A percentile compares a stretch with the other conserved stretches of the same genome.
Conservation (phyloP, 495 filamentous ascomycete genomes). For the Jackrogersella multiformis region DNA sequence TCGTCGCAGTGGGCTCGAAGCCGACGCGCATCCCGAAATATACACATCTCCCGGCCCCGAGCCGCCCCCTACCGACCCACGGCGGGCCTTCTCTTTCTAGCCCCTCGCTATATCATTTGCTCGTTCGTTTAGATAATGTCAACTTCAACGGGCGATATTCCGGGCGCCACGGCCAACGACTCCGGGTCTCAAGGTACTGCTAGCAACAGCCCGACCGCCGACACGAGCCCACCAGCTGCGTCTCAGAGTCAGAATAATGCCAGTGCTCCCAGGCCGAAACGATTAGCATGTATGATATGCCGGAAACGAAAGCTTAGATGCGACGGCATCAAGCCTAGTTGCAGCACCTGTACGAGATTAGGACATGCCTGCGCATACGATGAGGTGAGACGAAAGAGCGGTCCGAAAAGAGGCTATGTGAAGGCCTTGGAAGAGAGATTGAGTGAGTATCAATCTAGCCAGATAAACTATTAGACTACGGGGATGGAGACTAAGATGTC, state of each 20-base stretch:
- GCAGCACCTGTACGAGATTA: conserved; percentile 88
- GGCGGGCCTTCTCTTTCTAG: neutral
- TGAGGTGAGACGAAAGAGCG: conserved; percentile 96
- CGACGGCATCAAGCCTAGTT: conserved; percentile 81
- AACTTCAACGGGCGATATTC: conserved; percentile 16
- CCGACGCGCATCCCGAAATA: conserved; percentile 30
- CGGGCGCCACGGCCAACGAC: conserved; percentile 35
- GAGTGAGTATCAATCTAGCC: conserved; percentile 64
- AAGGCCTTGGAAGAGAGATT: conserved; percentile 95
- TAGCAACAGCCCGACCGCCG: conserved; percentile 42
- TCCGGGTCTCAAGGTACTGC: conserved; percentile 42
- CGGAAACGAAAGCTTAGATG: conserved; percentile 91
- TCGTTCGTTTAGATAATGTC: conserved; percentile 18
- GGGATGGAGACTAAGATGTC: conserved; percentile 29
- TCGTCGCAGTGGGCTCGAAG: conserved; percentile 15
- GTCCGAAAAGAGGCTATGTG: conserved; percentile 97
- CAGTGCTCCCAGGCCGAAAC: conserved; percentile 82
- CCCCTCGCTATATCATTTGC: neutral
- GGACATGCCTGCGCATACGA: conserved; percentile 95
- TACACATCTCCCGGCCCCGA: conserved; percentile 5
- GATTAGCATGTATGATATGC: conserved; percentile 97
- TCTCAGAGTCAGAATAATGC: conserved; percentile 57
- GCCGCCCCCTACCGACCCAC: neutral
- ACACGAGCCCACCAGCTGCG: conserved; percentile 17
- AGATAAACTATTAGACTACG: conserved; percentile 5